These are phyloP conservation scores for Exserohilum rostratum DNA, from an alignment of 2,329 filamentous ascomycete genomes.

Conservation along the genomic window DNA sequence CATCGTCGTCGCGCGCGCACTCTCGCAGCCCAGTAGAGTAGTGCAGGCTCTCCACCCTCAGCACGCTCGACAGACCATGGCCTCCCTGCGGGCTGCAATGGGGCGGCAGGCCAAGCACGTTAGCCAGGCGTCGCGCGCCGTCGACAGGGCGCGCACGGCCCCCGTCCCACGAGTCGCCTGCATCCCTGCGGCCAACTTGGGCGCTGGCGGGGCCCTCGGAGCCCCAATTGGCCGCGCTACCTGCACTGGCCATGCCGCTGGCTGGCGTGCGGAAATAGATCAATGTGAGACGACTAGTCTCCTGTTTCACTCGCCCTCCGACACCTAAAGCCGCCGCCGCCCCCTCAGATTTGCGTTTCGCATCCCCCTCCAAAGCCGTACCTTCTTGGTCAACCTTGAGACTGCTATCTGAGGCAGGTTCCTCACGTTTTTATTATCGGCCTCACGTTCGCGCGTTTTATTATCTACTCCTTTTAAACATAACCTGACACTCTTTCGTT, in stretches of 20 bases:
- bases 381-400: conserved; percentile 43
- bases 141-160: conserved; percentile 19
- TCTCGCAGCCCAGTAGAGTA: not conserved
- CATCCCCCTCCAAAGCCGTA: conserved; percentile 41
- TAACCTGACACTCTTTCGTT: conserved; percentile 46
- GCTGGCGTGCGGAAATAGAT: conserved; percentile 43
- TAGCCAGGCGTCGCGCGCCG: conserved; percentile 16
- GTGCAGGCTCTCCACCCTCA: no score
- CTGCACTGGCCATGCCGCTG: conserved; percentile 33
- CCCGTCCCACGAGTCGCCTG: conserved; percentile 29
- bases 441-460: conserved; percentile 41
- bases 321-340: conserved; percentile 50
- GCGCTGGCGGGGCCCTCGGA: conserved; percentile 17
- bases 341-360: conserved; percentile 49
- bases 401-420: conserved; percentile 48
- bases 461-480: conserved; percentile 38
- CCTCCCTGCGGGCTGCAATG: not conserved
- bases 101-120: conserved; percentile 10
- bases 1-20: no score
- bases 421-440: conserved; percentile 21
- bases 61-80: not conserved
- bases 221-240: conserved; percentile 31
- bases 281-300: conserved; percentile 46
- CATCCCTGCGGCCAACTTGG: conserved; percentile 13
- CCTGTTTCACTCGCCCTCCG: conserved; percentile 49